phyloP scores from a whole-genome alignment of 179 eudicot genomes.

The Kewa caespitosa region DNA sequence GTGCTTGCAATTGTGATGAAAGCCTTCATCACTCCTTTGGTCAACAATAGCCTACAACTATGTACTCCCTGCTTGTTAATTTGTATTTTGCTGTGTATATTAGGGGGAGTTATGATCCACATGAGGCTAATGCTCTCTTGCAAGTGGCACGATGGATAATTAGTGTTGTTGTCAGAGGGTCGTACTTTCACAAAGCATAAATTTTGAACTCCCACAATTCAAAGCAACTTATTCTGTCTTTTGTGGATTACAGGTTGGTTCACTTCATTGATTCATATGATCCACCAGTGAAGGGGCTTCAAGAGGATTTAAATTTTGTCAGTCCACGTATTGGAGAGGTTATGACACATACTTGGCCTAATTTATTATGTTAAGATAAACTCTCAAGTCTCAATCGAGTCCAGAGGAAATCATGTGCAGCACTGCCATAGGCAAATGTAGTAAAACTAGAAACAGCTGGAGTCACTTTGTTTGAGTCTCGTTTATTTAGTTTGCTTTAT shows the following conservation, averaged over 20 bases:
- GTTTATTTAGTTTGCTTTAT: too few species aligned
- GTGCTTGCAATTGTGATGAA: background rate
- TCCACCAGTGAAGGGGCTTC: conserved; percentile 93
- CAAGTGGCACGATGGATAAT: too few species aligned
- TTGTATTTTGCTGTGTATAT: too few species aligned
- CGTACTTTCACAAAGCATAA: too few species aligned
- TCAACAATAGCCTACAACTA: too few species aligned
- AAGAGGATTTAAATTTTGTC: conserved; percentile 94
- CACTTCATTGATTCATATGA: conserved; percentile 93
- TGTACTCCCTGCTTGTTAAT: too few species aligned
- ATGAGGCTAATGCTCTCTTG: too few species aligned
- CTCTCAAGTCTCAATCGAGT: background rate
- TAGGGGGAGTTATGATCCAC: too few species aligned
- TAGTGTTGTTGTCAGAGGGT: too few species aligned
- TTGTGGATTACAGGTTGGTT: conserved; percentile 61
- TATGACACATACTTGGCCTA: conserved; percentile 4
- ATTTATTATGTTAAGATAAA: background rate
- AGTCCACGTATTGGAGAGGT: conserved; percentile 99
- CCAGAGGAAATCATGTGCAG: background rate
- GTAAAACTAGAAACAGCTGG: background rate
- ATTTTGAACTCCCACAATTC: background rate
- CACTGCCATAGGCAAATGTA: background rate
- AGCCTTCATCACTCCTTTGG: background rate
- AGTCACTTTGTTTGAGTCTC: too few species aligned
- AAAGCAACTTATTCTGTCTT: conserved; percentile 15